Evolutionary conservation across 805 yeast genomes (phyloP).

Genomic region (Candida montana): DNA sequence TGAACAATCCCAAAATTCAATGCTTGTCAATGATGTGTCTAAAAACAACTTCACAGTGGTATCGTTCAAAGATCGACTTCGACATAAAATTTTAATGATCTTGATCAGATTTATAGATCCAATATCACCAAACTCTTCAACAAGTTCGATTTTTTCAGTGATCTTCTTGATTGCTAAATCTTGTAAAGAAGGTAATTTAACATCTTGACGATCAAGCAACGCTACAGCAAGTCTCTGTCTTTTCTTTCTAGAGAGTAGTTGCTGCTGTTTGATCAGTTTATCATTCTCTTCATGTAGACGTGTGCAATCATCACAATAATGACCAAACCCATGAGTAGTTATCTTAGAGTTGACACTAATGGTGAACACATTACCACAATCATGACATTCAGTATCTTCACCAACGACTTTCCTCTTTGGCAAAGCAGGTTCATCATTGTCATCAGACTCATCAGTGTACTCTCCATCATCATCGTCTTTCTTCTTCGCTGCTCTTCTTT

Average conservation of each 20-base stretch:
- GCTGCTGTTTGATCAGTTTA: slow-evolving; percentile 41
- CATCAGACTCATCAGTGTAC: slow-evolving; percentile 31
- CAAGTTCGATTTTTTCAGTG: slow-evolving; percentile 62
- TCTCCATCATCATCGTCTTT: slow-evolving; percentile 30
- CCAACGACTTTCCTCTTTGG: slow-evolving; percentile 31
- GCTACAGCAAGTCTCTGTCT: slow-evolving; percentile 82
- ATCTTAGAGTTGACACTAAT: slow-evolving; percentile 62
- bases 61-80: slow-evolving; percentile 74
- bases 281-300: slow-evolving; percentile 36
- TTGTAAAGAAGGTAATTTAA: slow-evolving; percentile 65
- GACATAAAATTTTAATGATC: slow-evolving; percentile 70
- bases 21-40: slow-evolving; percentile 45
- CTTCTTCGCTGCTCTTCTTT: slow-evolving; percentile 34
- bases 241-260: slow-evolving; percentile 61
- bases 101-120: slow-evolving; percentile 67
- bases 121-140: slow-evolving; percentile 82
- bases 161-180: slow-evolving; percentile 72
- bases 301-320: slow-evolving; percentile 61
- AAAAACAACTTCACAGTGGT: slow-evolving; percentile 71
- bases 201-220: slow-evolving; percentile 64
- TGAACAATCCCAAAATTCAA: slow-evolving; percentile 93
- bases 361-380: slow-evolving; percentile 53
- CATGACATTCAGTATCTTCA: slow-evolving; percentile 55
- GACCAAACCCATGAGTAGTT: slow-evolving; percentile 47
- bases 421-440: slow-evolving; percentile 29